Conservation (phyloP, 2,329 filamentous ascomycete species). For the Cladophialophora chaetospira region DNA sequence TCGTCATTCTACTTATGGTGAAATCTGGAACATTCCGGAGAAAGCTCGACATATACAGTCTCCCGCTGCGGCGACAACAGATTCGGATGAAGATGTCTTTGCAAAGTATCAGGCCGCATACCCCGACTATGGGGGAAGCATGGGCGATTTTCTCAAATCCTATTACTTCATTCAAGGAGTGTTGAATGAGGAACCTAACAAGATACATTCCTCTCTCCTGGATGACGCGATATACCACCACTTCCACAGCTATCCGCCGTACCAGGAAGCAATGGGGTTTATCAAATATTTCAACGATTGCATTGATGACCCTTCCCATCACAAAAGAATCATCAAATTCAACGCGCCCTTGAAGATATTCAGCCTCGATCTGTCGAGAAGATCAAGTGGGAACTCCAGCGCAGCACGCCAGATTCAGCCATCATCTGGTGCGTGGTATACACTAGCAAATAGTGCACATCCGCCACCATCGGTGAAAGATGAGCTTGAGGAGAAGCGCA, state of each 20-base stretch:
- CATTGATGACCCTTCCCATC: constrained; percentile 15
- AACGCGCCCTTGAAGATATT: neutral
- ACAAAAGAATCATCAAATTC: constrained; percentile 14
- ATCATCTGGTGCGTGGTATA: neutral
- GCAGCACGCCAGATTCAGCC: neutral
- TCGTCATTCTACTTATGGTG: constrained; percentile 14
- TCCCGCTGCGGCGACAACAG: neutral
- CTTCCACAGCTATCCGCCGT: constrained; percentile 41
- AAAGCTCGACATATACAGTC: neutral
- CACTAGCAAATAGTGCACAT: neutral
- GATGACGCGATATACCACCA: constrained; percentile 51
- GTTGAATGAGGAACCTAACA: constrained; percentile 35
- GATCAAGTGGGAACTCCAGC: neutral
- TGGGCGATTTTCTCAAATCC: constrained; percentile 42
- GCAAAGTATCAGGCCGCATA: constrained; percentile 45
- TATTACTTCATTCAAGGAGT: constrained; percentile 40
- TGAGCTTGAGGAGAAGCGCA: neutral
- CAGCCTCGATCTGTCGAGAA: neutral
- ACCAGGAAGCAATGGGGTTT: constrained; percentile 40
- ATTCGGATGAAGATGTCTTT: constrained; percentile 32
- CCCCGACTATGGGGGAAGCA: constrained; percentile 42
- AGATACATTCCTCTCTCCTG: constrained; percentile 43
- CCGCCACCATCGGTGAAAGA: neutral
- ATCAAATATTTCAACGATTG: constrained; percentile 41
- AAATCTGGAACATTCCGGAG: neutral